Conservation (phyloP, 148 eudicot species). For the Nyssa sinensis region DNA sequence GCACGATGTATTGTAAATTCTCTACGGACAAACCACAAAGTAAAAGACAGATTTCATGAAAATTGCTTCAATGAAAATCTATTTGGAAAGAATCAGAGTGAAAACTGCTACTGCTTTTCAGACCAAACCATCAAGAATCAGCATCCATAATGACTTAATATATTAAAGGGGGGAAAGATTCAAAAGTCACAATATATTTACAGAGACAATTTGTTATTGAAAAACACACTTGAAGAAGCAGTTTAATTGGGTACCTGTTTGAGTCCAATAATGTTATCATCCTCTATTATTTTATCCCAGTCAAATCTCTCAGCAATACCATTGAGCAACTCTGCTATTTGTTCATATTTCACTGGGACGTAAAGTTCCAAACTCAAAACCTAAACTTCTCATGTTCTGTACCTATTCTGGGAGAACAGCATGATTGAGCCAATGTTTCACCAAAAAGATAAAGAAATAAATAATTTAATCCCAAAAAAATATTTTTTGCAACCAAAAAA, state of each 20-base stretch:
- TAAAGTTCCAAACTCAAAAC: slow-evolving; percentile 78
- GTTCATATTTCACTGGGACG: slow-evolving; percentile 87
- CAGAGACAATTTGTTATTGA: neutral
- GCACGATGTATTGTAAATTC: slow-evolving; percentile 1
- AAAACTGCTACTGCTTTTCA: neutral
- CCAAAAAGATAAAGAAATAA: neutral
- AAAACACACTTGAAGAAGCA: neutral
- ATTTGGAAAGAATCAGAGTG: neutral
- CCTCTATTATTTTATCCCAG: slow-evolving; percentile 97
- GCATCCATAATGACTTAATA: neutral
- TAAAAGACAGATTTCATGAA: neutral
- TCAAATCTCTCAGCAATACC: slow-evolving; percentile 94
- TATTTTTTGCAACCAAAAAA: neutral
- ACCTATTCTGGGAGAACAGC: slow-evolving; percentile 69
- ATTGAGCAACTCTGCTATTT: slow-evolving; percentile 86
- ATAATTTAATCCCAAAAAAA: neutral
- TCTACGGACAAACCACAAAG: neutral
- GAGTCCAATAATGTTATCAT: slow-evolving; percentile 90
- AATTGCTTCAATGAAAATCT: slow-evolving; percentile 1
- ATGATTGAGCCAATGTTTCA: neutral
- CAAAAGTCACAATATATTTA: neutral
- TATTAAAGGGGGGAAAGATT: neutral
- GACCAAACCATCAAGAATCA: slow-evolving; percentile 2
- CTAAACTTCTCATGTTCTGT: slow-evolving; percentile 99
- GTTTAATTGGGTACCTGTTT: slow-evolving; percentile 57